Evolutionary conservation across 331 rosid species (phyloP).

Genomic region (Pyrus hybrid): DNA sequence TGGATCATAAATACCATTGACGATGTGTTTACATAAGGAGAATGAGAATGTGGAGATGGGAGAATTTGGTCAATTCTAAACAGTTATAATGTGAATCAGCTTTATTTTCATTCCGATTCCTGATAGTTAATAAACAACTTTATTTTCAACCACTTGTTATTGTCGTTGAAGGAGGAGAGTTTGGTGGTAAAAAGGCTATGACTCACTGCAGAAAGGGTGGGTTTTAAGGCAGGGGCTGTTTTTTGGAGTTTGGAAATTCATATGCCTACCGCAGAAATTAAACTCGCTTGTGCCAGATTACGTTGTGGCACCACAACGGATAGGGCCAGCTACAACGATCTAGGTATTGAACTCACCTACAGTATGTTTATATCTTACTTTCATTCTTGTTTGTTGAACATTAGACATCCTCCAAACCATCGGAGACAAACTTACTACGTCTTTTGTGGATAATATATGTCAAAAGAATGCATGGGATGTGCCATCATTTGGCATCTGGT

Average conservation of each 20-base stretch:
- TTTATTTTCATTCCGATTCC: too few species aligned
- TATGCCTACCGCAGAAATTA: background rate
- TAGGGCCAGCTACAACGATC: background rate
- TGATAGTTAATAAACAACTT: too few species aligned
- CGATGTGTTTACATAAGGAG: too few species aligned
- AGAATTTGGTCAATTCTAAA: too few species aligned
- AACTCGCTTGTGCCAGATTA: background rate
- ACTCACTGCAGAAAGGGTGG: background rate
- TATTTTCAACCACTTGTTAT: too few species aligned
- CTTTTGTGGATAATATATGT: background rate
- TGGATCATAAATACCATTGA: too few species aligned
- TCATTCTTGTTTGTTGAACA: background rate
- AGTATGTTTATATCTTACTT: background rate
- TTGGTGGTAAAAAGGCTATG: background rate
- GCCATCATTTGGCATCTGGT: background rate
- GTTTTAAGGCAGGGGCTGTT: background rate
- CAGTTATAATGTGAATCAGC: too few species aligned
- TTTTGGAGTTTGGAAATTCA: background rate
- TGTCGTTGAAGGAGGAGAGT: too few species aligned
- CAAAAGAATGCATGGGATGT: background rate
- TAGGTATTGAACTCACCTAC: background rate
- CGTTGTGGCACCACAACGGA: background rate
- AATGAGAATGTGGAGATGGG: too few species aligned
- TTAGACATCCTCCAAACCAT: too few species aligned
- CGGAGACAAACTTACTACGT: background rate